Conservation (phyloP, 2,329 filamentous ascomycete species). For the Immersiporthe knoxdaviesiana region DNA sequence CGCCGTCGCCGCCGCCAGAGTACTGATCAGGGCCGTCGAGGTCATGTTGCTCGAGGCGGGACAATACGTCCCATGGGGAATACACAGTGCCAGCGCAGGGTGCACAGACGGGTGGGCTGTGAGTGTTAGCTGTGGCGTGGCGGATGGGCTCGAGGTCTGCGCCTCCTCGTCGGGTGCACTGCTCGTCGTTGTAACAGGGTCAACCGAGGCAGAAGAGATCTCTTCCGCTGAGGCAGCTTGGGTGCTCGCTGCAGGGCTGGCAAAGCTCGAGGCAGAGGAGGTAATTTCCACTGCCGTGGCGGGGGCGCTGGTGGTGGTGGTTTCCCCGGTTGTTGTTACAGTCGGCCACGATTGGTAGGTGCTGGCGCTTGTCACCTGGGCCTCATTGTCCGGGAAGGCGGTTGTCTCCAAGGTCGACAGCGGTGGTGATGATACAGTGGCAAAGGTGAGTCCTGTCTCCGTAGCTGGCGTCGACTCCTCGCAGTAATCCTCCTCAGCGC, state of each 20-base stretch:
- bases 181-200: neutral
- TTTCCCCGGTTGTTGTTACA: no score
- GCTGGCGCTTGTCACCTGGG: neutral
- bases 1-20: no score
- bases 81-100: conserved; percentile 2
- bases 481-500: conserved; percentile 1
- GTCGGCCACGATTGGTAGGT: neutral
- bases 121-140: neutral
- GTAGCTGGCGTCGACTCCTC: neutral
- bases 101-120: neutral
- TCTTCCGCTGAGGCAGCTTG: neutral
- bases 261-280: neutral
- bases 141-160: neutral
- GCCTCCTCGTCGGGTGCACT: neutral
- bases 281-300: neutral
- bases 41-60: neutral
- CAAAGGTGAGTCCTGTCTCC: neutral
- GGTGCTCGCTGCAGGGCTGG: neutral
- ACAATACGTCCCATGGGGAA: neutral
- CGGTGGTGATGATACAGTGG: neutral
- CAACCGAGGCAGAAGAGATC: neutral
- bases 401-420: neutral
- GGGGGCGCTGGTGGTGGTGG: no score
- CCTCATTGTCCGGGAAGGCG: neutral
- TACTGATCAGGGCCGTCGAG: neutral